Evolutionary conservation across 2,329 filamentous ascomycete species (phyloP), one percentile per base, ranked within the genome.

Genomic region (Colletotrichum kahawae): DNA sequence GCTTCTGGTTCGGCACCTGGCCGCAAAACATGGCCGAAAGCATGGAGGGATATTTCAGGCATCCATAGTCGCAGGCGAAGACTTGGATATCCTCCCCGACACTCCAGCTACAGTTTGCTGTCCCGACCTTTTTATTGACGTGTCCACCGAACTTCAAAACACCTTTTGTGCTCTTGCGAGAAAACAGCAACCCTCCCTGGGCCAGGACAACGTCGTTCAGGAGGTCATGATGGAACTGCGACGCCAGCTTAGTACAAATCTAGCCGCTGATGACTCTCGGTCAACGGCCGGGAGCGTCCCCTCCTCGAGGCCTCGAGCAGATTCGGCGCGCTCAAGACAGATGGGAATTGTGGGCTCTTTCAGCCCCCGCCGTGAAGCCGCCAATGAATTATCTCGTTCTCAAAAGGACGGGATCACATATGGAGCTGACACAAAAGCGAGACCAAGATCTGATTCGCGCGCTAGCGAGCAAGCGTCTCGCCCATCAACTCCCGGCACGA

Each of bases 161-260:
- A 84, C 83, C 9, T 91, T 91, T 75, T 92, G 90, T 77, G 84
- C 87, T 4, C 79, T 91, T 4, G 82, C 85, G 7, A 84, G 89
- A 77, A 83, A 82, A 65, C 81, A 80, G 10, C 84, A 86, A 29
- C 79, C 80, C 18, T 79, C 83, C 4, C 79, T 91, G 24, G 81
- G 84, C 21, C 81, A 85, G 34, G 86, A 90, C 21, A 82, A 81
- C 51, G 85, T 91, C 9, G 79, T 87, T 8, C 84, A 88, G 71
- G 85, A 85, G 24, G 85, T 91, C 31, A 85, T 90, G 81, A 67
- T 76, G 67, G 77, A 78, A 59, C 14, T 77, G n/a, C 69, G 63
- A 68, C 67, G 77, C 59, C 14, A 51, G 13, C 21, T 63, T 8
- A 48, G 54, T 27, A n/a, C 21, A 16, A 14, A 29, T 76, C 57